Conservation (phyloP, 2,329 filamentous ascomycete genomes). For the Colletotrichum eleusines region DNA sequence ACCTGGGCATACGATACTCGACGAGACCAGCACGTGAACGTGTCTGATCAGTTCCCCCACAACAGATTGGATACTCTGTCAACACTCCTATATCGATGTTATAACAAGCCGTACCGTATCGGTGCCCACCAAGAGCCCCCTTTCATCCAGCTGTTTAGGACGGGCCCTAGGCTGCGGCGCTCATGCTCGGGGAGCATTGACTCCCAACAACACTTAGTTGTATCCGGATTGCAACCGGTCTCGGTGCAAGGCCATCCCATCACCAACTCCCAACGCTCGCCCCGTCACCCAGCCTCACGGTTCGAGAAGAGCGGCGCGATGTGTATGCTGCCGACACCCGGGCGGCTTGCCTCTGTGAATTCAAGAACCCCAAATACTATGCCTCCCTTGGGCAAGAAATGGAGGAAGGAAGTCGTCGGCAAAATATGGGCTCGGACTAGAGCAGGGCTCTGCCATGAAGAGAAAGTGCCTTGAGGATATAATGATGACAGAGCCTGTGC, state of each 20-base stretch:
- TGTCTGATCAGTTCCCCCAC: not conserved
- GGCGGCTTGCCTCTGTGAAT: too few relatives aligned
- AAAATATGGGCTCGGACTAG: not conserved
- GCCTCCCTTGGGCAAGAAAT: not conserved
- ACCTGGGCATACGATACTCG: not conserved
- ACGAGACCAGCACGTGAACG: not conserved
- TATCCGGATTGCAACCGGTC: too few relatives aligned
- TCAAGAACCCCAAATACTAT: too few relatives aligned
- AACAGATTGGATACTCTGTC: not conserved
- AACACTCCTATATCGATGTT: not conserved
- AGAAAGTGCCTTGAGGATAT: not conserved
- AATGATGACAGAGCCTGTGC: not conserved
- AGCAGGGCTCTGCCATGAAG: not conserved
- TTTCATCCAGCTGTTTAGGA: not conserved
- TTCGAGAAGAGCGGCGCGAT: too few relatives aligned
- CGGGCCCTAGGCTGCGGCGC: too few relatives aligned
- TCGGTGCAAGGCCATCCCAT: too few relatives aligned
- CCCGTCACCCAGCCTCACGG: too few relatives aligned
- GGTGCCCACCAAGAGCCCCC: not conserved
- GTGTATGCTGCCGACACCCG: too few relatives aligned
- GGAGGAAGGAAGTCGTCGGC: not conserved
- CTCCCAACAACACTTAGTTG: too few relatives aligned
- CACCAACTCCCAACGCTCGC: too few relatives aligned
- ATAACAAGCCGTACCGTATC: not conserved
- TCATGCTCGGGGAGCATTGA: too few relatives aligned